Conservation (phyloP, 495 filamentous ascomycete species). For the Penicillium cinerascens region DNA sequence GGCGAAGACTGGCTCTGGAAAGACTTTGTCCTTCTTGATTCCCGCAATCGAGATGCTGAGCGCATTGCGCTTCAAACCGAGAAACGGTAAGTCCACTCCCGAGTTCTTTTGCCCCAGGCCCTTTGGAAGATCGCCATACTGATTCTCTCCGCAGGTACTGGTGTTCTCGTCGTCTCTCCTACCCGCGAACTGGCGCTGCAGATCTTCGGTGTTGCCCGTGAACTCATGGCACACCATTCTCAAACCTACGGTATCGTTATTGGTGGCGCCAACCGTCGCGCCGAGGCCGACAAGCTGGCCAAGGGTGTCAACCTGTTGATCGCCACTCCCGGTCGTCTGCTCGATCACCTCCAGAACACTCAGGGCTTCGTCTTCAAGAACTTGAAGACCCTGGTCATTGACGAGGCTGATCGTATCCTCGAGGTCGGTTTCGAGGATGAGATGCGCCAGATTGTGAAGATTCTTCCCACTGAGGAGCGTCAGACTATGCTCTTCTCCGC, state of each 20-base stretch:
- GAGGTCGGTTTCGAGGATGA: constrained; percentile 99
- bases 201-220: constrained; percentile 92
- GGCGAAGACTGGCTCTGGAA: constrained; percentile 94
- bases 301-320: constrained; percentile 95
- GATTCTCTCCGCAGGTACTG: constrained; percentile 56
- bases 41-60: constrained; percentile 93
- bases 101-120: background rate
- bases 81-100: constrained; percentile 49
- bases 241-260: constrained; percentile 97
- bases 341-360: constrained; percentile 95
- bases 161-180: constrained; percentile 71
- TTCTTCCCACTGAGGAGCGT: constrained; percentile 80
- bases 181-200: constrained; percentile 86
- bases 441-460: constrained; percentile 95
- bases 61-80: constrained; percentile 81
- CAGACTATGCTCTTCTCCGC: constrained; percentile 98
- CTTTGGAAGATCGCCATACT: background rate
- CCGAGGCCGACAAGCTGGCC: constrained; percentile 88
- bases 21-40: constrained; percentile 92
- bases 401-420: constrained; percentile 90
- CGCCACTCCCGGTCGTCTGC: constrained; percentile 85
- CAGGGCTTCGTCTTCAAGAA: constrained; percentile 93
- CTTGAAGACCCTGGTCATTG: constrained; percentile 76
- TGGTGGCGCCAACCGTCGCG: constrained; percentile 85
- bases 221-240: constrained; percentile 81